Base-by-base conservation (phyloP, 192 early-diverging fungal genomes). In the Chytriomyces hyalinus region DNA sequence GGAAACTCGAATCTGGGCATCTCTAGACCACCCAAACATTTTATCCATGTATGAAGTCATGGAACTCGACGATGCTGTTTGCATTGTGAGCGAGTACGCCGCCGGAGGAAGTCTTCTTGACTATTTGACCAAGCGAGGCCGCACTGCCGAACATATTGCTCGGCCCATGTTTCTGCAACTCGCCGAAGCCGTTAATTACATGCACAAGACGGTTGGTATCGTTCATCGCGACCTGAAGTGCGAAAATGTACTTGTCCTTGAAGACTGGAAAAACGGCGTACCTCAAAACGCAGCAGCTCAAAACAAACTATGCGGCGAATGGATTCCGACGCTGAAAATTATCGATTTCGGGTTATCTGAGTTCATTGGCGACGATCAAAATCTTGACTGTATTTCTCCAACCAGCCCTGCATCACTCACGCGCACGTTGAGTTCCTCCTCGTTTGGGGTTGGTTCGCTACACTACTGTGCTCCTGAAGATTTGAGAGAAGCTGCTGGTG, bases 221-320 rank as follows among this genome's bases (percentile, higher is more conserved):
- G 90, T 89, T 3, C 97, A 98, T 78, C 90, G 93, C 24, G 97
- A 98, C 78, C 82, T 98, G 68, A 98, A 98, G 80, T 87, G 93
- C 7, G 97, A 98, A 78, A 98, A 98, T 82, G 84, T 97, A n/a
- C 84, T 96, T 43, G 84, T 95, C n/a, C 65, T 80, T 49, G 57
- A 60, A 15, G 61, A 82, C 11, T 60, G 77, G 20, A 81, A 78
- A 28, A 51, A 80, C 15, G 81, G 20, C 20, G 53, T 20, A 1
- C 15, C 15, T n/a, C 26, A 22, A 15, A 15, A 13, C 11, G 17
- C 17, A 11, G 15, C 2, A 13, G 71, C 60, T 49, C 17, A n/a
- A 13, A 15, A 43, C 15, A 71, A 20, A 17, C 15, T 17, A 13
- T 15, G 17, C 15, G 59, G 28, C 3, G 64, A 64, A 9, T 75